Evolutionary conservation across 2,329 filamentous ascomycete genomes (phyloP).

Genomic region (Leptographium procerum): DNA sequence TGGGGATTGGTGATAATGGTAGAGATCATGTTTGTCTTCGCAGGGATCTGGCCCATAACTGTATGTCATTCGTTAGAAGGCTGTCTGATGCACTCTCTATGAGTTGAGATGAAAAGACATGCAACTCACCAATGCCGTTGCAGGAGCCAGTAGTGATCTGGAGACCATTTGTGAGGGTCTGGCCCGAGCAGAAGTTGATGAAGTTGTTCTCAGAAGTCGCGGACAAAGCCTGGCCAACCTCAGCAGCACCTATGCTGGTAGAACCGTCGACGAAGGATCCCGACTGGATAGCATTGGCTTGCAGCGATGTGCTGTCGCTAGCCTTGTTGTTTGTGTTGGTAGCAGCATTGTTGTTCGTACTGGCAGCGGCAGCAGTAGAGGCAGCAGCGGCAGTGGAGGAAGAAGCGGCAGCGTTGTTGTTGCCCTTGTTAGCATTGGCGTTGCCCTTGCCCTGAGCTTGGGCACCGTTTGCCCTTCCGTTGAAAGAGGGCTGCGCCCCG

Average conservation of each 20-base stretch:
- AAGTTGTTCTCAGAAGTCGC: conserved; percentile 37
- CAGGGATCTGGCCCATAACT: conserved; percentile 49
- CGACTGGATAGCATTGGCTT: conserved; percentile 19
- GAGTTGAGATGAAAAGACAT: neutral
- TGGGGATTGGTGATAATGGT: conserved; percentile 39
- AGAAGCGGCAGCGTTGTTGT: neutral
- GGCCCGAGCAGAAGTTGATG: conserved; percentile 48
- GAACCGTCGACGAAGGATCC: conserved; percentile 24
- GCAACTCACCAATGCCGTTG: conserved; percentile 44
- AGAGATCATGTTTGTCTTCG: conserved; percentile 43
- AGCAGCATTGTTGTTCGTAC: neutral
- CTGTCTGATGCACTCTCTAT: neutral
- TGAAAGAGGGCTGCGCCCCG: conserved; percentile 13
- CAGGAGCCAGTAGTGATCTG: conserved; percentile 48
- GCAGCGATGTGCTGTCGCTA: conserved; percentile 16
- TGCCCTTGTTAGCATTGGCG: conserved; percentile 1
- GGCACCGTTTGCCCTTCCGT: conserved; percentile 3
- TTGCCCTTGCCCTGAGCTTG: neutral
- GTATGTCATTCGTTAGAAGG: neutral
- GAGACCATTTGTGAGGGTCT: conserved; percentile 47
- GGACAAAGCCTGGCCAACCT: conserved; percentile 18
- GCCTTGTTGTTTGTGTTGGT: conserved; percentile 9
- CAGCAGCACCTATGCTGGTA: conserved; percentile 17
- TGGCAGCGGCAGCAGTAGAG: neutral
- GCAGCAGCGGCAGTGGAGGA: neutral